phyloP scores from a whole-genome alignment of 345 rosid genomes.

The Iberis pinnata region DNA sequence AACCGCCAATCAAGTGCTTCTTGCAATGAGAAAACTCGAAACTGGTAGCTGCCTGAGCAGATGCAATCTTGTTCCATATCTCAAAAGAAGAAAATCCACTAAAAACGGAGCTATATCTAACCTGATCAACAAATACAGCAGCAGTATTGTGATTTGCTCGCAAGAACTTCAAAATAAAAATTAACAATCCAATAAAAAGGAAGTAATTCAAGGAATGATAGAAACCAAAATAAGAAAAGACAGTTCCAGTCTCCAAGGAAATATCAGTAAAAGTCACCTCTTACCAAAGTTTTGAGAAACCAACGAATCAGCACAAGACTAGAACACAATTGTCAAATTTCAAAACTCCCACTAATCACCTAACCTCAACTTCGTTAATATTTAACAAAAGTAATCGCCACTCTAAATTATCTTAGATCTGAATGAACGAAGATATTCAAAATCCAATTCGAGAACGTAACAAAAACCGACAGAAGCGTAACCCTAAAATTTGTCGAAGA shows the following conservation, averaged over 20 bases:
- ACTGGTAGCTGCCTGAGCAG: conserved; percentile 56
- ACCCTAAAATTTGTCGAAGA: background rate
- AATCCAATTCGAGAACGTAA: background rate
- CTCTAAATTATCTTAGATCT: conserved; percentile 5
- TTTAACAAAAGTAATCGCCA: too few species aligned
- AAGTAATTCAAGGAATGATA: background rate
- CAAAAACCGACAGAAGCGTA: conserved; percentile 2
- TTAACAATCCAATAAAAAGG: background rate
- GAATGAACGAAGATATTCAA: background rate
- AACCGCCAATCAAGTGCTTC: conserved; percentile 92
- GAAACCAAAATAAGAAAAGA: background rate
- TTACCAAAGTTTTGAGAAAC: background rate
- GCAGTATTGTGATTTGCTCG: background rate
- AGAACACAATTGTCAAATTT: background rate
- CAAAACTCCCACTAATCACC: too few species aligned
- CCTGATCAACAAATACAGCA: conserved; percentile 33
- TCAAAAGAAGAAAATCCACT: conserved; percentile 33
- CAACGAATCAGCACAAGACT: background rate
- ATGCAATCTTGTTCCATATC: conserved; percentile 67
- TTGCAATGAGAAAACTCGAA: conserved; percentile 57
- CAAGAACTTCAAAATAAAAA: background rate
- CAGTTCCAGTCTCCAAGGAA: too few species aligned
- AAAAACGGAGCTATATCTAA: conserved; percentile 43
- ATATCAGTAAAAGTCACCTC: background rate
- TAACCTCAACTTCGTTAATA: too few species aligned